Base-by-base conservation (phyloP, 2,329 filamentous ascomycete species). In the Huntiella bhutanensis region DNA sequence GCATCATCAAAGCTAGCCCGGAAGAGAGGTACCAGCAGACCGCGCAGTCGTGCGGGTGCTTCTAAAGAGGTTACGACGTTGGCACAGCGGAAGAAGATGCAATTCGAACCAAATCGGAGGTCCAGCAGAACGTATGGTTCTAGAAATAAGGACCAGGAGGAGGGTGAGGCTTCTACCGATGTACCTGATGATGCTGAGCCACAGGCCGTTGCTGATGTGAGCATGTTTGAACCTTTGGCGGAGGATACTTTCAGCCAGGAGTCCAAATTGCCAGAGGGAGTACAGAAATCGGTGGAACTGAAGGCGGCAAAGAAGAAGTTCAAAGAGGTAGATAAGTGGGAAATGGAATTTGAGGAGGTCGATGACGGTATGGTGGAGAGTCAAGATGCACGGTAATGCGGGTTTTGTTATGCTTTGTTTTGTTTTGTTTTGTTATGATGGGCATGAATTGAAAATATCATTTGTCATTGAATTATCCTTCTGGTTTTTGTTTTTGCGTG, bases 271-370 rank as follows among this genome's bases (percentile, higher is more conserved):
- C 59, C 43, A 5, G 58, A 58, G 55, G 60, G 62, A 52, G 54
- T 60, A 55, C 53, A 59, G 53, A 57, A 62, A 5, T 56, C 68
- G 17, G 59, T 69, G 37, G 74, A 77, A 63, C 62, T 82, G 51
- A 72, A 71, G 59, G 63, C 67, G 43, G 72, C 74, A 36, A 65
- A 65, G 7, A 68, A 64, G 56, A 80, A 80, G 59, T 82, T 82
- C 54, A 67, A 71, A 57, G 77, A 81, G 59, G 77, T 82, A 36
- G 77, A 82, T 57, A 64, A 69, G 59, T 82, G 76, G 75, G 67
- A 77, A 60, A 60, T 82, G 51, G 73, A 75, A 43, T 82, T 73
- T 58, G 77, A 82, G 62, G 74, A 77, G 53, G 67, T 75, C 42
- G 68, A 67, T 16, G 67, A 71, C 57, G 67, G 66, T 50, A 28